phyloP scores from a whole-genome alignment of 805 yeast species.

The Yamadazyma olivae region DNA sequence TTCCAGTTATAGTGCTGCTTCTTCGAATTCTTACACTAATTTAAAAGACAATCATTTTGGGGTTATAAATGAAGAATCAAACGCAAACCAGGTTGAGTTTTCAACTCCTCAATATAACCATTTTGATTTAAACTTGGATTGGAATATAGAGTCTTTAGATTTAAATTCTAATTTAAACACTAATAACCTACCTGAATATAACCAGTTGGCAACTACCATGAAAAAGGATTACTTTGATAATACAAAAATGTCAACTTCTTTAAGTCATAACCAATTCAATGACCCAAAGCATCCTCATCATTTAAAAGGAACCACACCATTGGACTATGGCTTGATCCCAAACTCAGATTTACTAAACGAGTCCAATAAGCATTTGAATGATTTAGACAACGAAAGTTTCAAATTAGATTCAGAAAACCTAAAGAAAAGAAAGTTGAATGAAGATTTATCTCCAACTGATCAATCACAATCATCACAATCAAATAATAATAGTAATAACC shows the following conservation, averaged over 20 bases:
- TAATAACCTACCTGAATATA: neutral
- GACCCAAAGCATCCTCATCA: conserved; percentile 39
- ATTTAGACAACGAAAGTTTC: neutral
- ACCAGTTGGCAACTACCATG: neutral
- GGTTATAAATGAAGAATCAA: conserved; percentile 18
- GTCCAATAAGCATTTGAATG: neutral
- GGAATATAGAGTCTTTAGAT: conserved; percentile 29
- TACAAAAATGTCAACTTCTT: neutral
- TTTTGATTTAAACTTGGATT: conserved; percentile 15
- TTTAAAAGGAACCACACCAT: conserved; percentile 39
- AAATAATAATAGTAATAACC: neutral
- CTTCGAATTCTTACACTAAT: conserved; percentile 49
- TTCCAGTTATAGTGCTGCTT: conserved; percentile 10
- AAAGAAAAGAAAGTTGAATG: conserved; percentile 6
- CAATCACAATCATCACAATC: neutral
- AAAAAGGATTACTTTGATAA: conserved; percentile 1
- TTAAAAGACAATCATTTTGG: conserved; percentile 42
- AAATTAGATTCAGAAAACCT: conserved; percentile 1
- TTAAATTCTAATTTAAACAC: conserved; percentile 12
- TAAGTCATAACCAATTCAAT: conserved; percentile 23
- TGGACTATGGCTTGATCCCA: conserved; percentile 25
- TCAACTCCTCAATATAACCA: conserved; percentile 33
- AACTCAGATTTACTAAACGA: no score
- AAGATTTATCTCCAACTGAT: conserved; percentile 8
- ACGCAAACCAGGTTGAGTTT: conserved; percentile 3